Evolutionary conservation across 1,284 basidiomycete genomes (phyloP).

Genomic region (Tylopilus orsonianus): DNA sequence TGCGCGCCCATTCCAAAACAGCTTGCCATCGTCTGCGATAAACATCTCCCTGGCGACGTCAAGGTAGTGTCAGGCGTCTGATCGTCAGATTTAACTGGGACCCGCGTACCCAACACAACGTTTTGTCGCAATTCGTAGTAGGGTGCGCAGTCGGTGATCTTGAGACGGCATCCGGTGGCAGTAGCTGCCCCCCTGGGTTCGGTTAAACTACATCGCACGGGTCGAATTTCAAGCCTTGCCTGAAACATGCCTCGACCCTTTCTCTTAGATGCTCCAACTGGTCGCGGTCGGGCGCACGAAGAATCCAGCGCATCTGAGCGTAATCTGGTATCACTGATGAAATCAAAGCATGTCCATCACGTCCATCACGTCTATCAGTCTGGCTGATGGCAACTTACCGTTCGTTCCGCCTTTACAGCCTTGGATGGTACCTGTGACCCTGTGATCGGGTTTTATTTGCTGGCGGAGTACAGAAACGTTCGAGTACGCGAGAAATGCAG

Average conservation of each 20-base stretch:
- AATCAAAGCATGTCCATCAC: background rate
- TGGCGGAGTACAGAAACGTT: slow-evolving; percentile 75
- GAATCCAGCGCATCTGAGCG: slow-evolving; percentile 63
- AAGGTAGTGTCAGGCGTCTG: background rate
- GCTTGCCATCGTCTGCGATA: slow-evolving; percentile 41
- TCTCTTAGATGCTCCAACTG: slow-evolving; percentile 51
- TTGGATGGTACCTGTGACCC: slow-evolving; percentile 65
- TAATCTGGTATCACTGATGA: slow-evolving; percentile 76
- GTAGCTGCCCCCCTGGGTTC: slow-evolving; percentile 61
- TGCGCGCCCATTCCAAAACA: slow-evolving; percentile 40
- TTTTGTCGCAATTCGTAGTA: slow-evolving; percentile 68
- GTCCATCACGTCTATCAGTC: background rate
- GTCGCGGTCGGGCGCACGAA: slow-evolving; percentile 60
- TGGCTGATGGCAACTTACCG: slow-evolving; percentile 39
- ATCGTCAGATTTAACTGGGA: background rate
- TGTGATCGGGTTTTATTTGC: slow-evolving; percentile 65
- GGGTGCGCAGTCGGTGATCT: slow-evolving; percentile 41
- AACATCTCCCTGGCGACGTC: slow-evolving; percentile 41
- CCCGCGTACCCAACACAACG: slow-evolving; percentile 49
- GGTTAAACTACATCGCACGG: slow-evolving; percentile 2
- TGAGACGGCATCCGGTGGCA: slow-evolving; percentile 66
- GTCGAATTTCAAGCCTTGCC: slow-evolving; percentile 37
- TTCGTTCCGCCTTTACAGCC: slow-evolving; percentile 65
- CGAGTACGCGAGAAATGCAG: slow-evolving; percentile 78
- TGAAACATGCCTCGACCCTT: slow-evolving; percentile 57